These are phyloP conservation scores for Kodamaea nitidulidarum DNA, from an alignment of 805 yeast genomes.

Conservation along the genomic window DNA sequence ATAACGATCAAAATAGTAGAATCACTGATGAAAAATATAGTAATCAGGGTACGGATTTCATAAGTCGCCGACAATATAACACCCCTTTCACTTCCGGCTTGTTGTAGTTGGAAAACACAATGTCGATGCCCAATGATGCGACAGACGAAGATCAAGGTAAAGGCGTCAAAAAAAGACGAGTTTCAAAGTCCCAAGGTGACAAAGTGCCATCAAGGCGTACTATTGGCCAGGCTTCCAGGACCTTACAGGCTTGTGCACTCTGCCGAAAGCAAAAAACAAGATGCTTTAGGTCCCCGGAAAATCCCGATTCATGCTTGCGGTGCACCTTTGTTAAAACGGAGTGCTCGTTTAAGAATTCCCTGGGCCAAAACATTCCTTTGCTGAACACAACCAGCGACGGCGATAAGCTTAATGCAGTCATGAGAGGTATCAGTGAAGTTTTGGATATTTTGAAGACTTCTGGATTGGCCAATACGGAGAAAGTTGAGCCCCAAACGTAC, in stretches of 20 bases:
- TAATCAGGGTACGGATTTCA: too few species aligned
- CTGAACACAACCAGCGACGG: slow-evolving; percentile 1
- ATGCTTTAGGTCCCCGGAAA: slow-evolving; percentile 52
- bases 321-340: slow-evolving; percentile 49
- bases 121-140: not conserved
- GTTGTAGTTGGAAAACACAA: too few species aligned
- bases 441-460: slow-evolving; percentile 19
- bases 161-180: slow-evolving; percentile 1
- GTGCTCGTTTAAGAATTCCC: slow-evolving; percentile 46
- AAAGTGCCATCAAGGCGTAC: slow-evolving; percentile 8
- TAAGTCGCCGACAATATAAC: too few species aligned
- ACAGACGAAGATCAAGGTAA: not conserved
- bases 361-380: slow-evolving; percentile 6
- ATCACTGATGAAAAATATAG: too few species aligned
- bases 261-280: slow-evolving; percentile 59
- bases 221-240: slow-evolving; percentile 32
- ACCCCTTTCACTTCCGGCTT: too few species aligned
- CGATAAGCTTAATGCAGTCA: slow-evolving; percentile 28
- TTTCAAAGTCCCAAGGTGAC: not conserved
- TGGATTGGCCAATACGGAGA: not conserved
- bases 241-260: slow-evolving; percentile 50
- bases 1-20: not conserved
- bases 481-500: not conserved
- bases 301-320: slow-evolving; percentile 49
- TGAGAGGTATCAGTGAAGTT: slow-evolving; percentile 34